These are phyloP conservation scores for Arabidopsis lyrata DNA, from an alignment of 441 rosid genomes.

Conservation along the genomic window DNA sequence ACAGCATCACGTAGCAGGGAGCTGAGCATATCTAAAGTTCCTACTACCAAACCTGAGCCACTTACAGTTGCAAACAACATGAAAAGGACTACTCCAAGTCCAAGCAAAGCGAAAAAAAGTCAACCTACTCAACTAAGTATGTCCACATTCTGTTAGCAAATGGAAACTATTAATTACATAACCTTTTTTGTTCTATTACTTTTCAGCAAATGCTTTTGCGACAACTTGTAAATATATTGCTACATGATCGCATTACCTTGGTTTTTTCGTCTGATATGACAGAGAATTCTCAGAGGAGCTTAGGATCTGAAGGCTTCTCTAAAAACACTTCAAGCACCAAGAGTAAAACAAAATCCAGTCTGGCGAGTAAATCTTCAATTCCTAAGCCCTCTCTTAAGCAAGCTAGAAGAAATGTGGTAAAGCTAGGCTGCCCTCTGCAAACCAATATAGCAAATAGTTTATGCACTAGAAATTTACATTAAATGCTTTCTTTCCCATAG, in stretches of 20 bases:
- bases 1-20: slow-evolving; percentile 55
- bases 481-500: slow-evolving; percentile 17
- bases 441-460: slow-evolving; percentile 29
- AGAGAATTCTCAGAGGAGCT: slow-evolving; percentile 55
- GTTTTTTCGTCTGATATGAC: slow-evolving; percentile 47
- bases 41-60: slow-evolving; percentile 53
- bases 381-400: slow-evolving; percentile 58
- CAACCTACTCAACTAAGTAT: slow-evolving; percentile 64
- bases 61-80: slow-evolving; percentile 43
- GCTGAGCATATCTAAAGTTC: slow-evolving; percentile 53
- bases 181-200: neutral
- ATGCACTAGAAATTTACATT: slow-evolving; percentile 21
- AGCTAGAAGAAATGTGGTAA: slow-evolving; percentile 69
- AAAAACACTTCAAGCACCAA: slow-evolving; percentile 43
- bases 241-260: slow-evolving; percentile 16
- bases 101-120: slow-evolving; percentile 51
- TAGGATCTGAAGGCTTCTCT: slow-evolving; percentile 49
- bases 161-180: slow-evolving; percentile 22
- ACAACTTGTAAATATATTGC: slow-evolving; percentile 18
- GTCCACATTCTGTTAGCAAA: slow-evolving; percentile 9
- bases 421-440: slow-evolving; percentile 38
- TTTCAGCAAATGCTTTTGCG: neutral
- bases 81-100: slow-evolving; percentile 43
- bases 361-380: slow-evolving; percentile 49
- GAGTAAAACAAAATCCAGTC: slow-evolving; percentile 53